Base-by-base conservation (phyloP, 306 rosid genomes). In the Ammopiptanthus mongolicus region DNA sequence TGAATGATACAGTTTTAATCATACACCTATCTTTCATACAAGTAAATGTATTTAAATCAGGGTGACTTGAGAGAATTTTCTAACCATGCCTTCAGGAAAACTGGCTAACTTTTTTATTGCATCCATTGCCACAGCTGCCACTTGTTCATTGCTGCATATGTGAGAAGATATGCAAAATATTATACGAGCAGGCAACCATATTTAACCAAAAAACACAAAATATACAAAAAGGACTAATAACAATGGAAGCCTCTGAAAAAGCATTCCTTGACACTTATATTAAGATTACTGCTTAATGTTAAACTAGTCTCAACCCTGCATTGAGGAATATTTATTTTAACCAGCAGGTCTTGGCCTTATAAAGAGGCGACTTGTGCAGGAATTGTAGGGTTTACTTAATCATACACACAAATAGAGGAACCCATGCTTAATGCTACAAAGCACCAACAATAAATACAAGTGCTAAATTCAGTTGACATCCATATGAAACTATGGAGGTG, bases 11-110 rank as follows among this genome's bases (percentile, higher is more conserved):
- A 10, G 69, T 47, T 65, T 66, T 29, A 57, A 62, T 17, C 4
- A 73, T 9, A 60, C 53, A 52, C 65, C 78, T 70, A 70, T 12
- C 46, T 67, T 53, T 42, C 63, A 67, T 59, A 60, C 37, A 63
- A 73, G 64, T 60, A 58, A 51, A 46, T 33, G 41, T 44, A 75
- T 60, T 59, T 80, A 72, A 44, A 48, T 21, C 3, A 18, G 56
- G 19, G 56, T 53, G 71, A 77, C 29, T 12, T 65, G 53, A 28
- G 41, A 69, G 58, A 59, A 31, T 58, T 68, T 65, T 19, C 87
- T 63, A 85, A 95, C 99, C 86, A 86, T 48, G 88, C 97, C 97
- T 81, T 81, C 78, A 8, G 97, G 87, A 84, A 80, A 86, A 80
- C 85, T 57, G 48, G 96, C 92, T 71, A 90, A 82, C 79, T 73